Conservation (phyloP, 1,284 basidiomycete species). For the Puccinia hordei region DNA sequence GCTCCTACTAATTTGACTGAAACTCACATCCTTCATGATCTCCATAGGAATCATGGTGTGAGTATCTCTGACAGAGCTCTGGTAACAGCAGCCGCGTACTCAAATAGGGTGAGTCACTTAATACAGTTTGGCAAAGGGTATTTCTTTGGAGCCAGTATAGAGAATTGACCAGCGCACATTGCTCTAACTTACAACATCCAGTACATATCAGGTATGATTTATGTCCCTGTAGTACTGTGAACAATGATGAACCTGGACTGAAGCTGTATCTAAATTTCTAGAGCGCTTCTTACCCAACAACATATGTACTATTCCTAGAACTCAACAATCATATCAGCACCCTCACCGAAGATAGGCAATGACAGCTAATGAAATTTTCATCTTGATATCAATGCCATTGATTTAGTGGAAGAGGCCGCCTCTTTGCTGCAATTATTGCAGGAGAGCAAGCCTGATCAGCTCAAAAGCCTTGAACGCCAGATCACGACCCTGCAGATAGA, state of each 20-base stretch:
- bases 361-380: neutral
- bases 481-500: constrained; percentile 88
- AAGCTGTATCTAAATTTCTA: neutral
- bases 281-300: constrained; percentile 87
- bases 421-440: constrained; percentile 84
- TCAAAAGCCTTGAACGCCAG: constrained; percentile 79
- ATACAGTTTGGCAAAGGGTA: neutral
- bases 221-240: neutral
- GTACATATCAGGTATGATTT: constrained; percentile 46
- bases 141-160: neutral
- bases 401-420: constrained; percentile 86
- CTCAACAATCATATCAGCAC: constrained; percentile 64
- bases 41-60: constrained; percentile 73
- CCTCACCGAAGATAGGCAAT: constrained; percentile 52
- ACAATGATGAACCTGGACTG: neutral
- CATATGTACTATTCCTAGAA: constrained; percentile 64
- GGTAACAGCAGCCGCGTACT: constrained; percentile 67
- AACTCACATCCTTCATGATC: neutral
- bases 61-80: constrained; percentile 83
- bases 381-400: constrained; percentile 58
- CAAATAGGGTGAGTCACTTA: constrained; percentile 45
- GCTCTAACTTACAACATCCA: constrained; percentile 48
- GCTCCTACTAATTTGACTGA: neutral
- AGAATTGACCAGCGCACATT: neutral
- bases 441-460: constrained; percentile 82